These are phyloP conservation scores for Canna indica DNA, from an alignment of 176 grass and related monocot species.

Conservation along the genomic window DNA sequence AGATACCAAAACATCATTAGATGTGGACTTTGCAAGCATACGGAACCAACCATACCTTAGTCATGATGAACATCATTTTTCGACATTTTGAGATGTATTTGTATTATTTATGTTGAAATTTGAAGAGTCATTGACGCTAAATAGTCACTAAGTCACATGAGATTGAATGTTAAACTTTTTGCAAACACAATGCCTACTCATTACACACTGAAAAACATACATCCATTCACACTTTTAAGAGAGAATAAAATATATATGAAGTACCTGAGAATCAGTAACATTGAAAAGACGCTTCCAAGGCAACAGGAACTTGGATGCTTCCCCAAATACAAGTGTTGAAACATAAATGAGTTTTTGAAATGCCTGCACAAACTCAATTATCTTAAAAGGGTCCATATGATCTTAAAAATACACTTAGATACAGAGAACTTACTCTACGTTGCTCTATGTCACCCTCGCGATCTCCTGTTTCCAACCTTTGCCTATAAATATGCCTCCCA, in stretches of 20 bases:
- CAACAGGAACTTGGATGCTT: slow-evolving; percentile 82
- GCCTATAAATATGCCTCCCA: slow-evolving; percentile 73
- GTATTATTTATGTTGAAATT: too few species aligned
- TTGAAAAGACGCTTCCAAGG: slow-evolving; percentile 96
- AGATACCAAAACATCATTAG: too few species aligned
- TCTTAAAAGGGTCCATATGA: slow-evolving; percentile 11
- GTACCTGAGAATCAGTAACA: slow-evolving; percentile 97
- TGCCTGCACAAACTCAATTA: slow-evolving; percentile 41
- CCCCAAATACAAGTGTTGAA: slow-evolving; percentile 95
- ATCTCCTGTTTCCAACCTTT: slow-evolving; percentile 78
- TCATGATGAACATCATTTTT: too few species aligned
- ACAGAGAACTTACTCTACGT: slow-evolving; percentile 40
- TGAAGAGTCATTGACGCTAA: too few species aligned
- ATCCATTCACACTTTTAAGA: background rate
- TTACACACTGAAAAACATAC: too few species aligned
- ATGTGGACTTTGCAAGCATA: too few species aligned
- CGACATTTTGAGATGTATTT: too few species aligned
- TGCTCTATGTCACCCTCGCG: slow-evolving; percentile 67
- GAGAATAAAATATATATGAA: slow-evolving; percentile 12
- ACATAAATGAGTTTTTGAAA: slow-evolving; percentile 99
- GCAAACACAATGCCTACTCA: too few species aligned
- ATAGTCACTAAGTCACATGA: too few species aligned
- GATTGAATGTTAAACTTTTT: too few species aligned
- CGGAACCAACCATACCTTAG: too few species aligned
- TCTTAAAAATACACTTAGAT: background rate